phyloP scores from a whole-genome alignment of 2,329 filamentous ascomycete species.

The Calycina herbarum region DNA sequence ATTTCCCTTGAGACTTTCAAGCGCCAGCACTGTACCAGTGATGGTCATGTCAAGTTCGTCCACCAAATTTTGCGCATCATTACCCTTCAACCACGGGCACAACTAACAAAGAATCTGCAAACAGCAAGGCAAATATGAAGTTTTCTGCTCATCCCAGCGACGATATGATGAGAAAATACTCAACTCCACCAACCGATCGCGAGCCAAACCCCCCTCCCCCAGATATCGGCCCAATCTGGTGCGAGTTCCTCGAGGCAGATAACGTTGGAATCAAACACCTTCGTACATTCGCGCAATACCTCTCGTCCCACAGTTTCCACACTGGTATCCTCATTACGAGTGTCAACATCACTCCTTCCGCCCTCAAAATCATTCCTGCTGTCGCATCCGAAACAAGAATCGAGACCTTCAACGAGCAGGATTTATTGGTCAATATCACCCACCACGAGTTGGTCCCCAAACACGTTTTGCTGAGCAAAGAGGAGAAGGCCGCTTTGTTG shows the following conservation, averaged over 20 bases:
- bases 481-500: conserved; percentile 84
- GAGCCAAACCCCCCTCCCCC: conserved; percentile 68
- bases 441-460: conserved; percentile 95
- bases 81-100: not conserved
- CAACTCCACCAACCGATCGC: conserved; percentile 64
- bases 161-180: conserved; percentile 82
- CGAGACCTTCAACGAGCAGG: conserved; percentile 94
- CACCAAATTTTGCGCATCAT: not conserved
- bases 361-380: conserved; percentile 80
- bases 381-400: conserved; percentile 76
- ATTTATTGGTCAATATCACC: conserved; percentile 96
- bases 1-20: conserved; percentile 84
- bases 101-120: conserved; percentile 12
- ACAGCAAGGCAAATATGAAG: conserved; percentile 78
- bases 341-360: conserved; percentile 79
- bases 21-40: conserved; percentile 66
- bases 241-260: conserved; percentile 84
- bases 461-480: conserved; percentile 84
- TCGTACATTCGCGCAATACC: conserved; percentile 82
- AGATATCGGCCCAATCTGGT: conserved; percentile 84
- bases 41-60: conserved; percentile 74
- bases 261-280: conserved; percentile 89
- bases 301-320: conserved; percentile 77
- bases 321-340: conserved; percentile 89
- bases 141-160: conserved; percentile 85